Conservation (phyloP, 805 yeast genomes). For the Ogataea philodendri region DNA sequence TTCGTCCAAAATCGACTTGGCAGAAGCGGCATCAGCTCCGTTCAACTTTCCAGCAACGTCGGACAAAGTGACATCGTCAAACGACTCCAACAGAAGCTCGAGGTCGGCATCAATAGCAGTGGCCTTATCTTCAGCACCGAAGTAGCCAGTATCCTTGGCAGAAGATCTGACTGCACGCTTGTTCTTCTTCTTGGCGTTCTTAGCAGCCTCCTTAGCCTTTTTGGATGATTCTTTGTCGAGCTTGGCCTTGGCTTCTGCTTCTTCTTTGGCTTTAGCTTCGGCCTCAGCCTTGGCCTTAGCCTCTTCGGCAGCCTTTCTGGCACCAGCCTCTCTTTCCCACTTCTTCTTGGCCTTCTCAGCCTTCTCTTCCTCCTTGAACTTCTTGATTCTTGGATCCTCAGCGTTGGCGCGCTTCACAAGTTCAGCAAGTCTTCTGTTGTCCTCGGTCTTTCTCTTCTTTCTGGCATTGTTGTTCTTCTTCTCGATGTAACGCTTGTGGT, state of each 20-base stretch:
- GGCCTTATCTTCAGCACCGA: constrained; percentile 72
- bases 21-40: constrained; percentile 51
- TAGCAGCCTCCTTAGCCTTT: constrained; percentile 91
- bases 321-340: constrained; percentile 98
- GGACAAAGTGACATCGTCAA: constrained; percentile 76
- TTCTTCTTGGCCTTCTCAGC: constrained; percentile 90
- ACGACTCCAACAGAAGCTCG: constrained; percentile 71
- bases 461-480: constrained; percentile 96
- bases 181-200: constrained; percentile 93
- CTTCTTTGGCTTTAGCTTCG: constrained; percentile 76
- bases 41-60: constrained; percentile 69
- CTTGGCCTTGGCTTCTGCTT: constrained; percentile 71
- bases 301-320: constrained; percentile 93
- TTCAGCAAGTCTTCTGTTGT: constrained; percentile 83
- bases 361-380: constrained; percentile 91
- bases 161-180: constrained; percentile 60
- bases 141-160: constrained; percentile 80
- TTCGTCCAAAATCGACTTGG: constrained; percentile 58
- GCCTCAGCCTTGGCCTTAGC: constrained; percentile 84
- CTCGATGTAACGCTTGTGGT: constrained; percentile 97
- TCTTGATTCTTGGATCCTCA: constrained; percentile 93
- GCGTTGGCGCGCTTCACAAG: constrained; percentile 82
- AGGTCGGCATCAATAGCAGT: constrained; percentile 73
- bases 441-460: constrained; percentile 97
- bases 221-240: constrained; percentile 60